Conservation (phyloP, 371 early-diverging fungal genomes). For the Vairimorpha necatrix region DNA sequence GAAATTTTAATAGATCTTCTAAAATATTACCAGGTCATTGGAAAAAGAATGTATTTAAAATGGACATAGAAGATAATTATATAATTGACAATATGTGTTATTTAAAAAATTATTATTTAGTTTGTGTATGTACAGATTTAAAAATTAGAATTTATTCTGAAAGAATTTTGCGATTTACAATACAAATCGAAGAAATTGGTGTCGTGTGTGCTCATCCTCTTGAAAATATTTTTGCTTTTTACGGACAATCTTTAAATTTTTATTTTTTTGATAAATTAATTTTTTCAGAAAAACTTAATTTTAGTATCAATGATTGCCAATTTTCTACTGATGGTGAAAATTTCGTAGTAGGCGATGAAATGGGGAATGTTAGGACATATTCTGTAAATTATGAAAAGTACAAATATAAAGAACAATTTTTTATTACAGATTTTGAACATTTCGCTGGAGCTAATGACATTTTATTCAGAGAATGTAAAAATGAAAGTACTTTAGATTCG, state of each 20-base stretch:
- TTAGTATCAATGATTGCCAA: conserved; percentile 45
- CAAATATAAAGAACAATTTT: conserved; percentile 49
- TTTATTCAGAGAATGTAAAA: conserved; percentile 10
- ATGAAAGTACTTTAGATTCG: conserved; percentile 9
- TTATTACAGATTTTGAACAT: conserved; percentile 45
- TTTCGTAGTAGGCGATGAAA: conserved; percentile 49
- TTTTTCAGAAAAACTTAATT: conserved; percentile 19
- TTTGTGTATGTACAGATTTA: conserved; percentile 44
- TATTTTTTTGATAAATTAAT: conserved; percentile 28
- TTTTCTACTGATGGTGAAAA: conserved; percentile 55
- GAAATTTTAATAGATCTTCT: conserved; percentile 39
- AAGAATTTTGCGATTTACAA: background rate
- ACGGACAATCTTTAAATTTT: conserved; percentile 24
- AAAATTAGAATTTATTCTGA: conserved; percentile 54
- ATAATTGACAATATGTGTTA: conserved; percentile 47
- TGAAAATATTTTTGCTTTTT: conserved; percentile 51
- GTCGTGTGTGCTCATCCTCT: conserved; percentile 38
- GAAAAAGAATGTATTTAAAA: conserved; percentile 24
- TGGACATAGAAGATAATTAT: conserved; percentile 29
- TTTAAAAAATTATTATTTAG: conserved; percentile 44
- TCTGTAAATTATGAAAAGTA: background rate
- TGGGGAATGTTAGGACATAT: conserved; percentile 33
- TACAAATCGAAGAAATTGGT: conserved; percentile 20
- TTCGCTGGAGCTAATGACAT: conserved; percentile 7
- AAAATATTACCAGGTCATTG: conserved; percentile 44